phyloP scores from a whole-genome alignment of 2,329 filamentous ascomycete species.

The Pseudocercospora cruenta region DNA sequence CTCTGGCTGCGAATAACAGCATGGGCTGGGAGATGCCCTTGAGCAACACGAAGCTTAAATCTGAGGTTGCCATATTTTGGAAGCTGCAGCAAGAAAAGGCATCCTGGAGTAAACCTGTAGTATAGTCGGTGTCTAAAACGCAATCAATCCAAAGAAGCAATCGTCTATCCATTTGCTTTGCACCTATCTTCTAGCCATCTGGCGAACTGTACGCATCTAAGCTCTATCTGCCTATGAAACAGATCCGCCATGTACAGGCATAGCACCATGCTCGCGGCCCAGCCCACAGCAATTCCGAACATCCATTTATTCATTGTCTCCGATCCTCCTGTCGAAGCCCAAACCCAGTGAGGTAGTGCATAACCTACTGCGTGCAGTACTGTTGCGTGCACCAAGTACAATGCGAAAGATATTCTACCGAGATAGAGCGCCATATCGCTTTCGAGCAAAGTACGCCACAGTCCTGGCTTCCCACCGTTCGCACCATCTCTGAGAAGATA shows the following conservation, averaged over 20 bases:
- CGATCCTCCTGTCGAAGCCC: background rate
- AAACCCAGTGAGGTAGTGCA: background rate
- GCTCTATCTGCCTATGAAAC: background rate
- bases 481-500: background rate
- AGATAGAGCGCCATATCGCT: background rate
- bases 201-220: background rate
- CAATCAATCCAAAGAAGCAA: background rate
- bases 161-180: background rate
- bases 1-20: constrained; percentile 8
- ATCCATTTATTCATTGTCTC: background rate
- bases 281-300: background rate
- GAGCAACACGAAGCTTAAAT: constrained; percentile 28
- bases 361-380: background rate
- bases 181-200: background rate
- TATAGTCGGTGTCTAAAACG: background rate
- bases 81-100: constrained; percentile 19
- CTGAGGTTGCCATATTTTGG: constrained; percentile 31
- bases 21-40: constrained; percentile 23
- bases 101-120: background rate
- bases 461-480: background rate
- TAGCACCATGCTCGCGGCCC: background rate
- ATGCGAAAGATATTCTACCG: background rate
- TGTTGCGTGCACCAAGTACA: background rate
- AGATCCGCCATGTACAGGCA: background rate
- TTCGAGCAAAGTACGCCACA: background rate